Conservation (phyloP, 768 basidiomycete genomes). For the Amanita muscaria region DNA sequence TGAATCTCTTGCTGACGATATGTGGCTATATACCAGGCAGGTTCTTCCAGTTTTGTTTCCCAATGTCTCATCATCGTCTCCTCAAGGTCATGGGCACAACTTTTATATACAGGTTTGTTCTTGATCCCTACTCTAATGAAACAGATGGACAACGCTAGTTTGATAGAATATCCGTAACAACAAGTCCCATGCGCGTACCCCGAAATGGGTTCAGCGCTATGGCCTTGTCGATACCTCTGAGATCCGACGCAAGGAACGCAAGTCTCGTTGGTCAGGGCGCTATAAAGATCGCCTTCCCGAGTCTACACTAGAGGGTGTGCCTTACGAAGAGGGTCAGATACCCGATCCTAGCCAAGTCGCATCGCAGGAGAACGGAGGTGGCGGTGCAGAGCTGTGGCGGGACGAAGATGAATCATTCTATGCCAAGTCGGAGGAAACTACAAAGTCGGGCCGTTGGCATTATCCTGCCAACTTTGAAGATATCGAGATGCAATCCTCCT, state of each 20-base stretch:
- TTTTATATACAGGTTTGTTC: constrained; percentile 76
- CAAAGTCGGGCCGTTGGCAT: constrained; percentile 64
- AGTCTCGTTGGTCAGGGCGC: constrained; percentile 80
- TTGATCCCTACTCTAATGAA: background rate
- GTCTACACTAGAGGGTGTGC: constrained; percentile 61
- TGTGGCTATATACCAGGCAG: constrained; percentile 85
- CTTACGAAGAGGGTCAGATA: constrained; percentile 77
- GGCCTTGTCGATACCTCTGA: constrained; percentile 80
- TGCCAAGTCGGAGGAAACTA: constrained; percentile 29
- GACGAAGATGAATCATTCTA: constrained; percentile 75
- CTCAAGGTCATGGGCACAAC: constrained; percentile 78
- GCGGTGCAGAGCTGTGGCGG: constrained; percentile 65
- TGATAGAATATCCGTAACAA: constrained; percentile 89
- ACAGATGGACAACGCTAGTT: too few relatives aligned
- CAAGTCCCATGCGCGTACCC: constrained; percentile 86
- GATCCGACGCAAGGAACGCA: constrained; percentile 67
- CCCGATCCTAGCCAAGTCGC: constrained; percentile 17
- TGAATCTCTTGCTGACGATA: constrained; percentile 83
- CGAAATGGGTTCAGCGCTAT: constrained; percentile 89
- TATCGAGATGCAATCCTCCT: constrained; percentile 29
- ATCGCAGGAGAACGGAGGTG: constrained; percentile 38
- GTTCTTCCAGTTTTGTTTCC: background rate
- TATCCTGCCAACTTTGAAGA: constrained; percentile 85
- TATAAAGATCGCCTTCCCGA: constrained; percentile 75
- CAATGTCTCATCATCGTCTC: constrained; percentile 3